phyloP scores from a whole-genome alignment of 1,284 basidiomycete species.

The Athelia psychrophila region DNA sequence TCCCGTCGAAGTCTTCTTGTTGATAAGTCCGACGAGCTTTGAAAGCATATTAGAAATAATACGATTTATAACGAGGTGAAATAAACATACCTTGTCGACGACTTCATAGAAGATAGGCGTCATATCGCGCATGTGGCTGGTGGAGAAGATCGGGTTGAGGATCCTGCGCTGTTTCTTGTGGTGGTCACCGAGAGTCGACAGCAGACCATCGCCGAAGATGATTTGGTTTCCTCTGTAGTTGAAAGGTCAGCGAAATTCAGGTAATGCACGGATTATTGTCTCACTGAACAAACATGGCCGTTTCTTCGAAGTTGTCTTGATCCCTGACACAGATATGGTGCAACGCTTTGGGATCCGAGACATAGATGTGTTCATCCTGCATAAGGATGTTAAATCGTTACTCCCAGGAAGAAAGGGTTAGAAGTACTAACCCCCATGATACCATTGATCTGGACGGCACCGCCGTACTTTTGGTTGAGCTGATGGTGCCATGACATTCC shows the following conservation, averaged over 20 bases:
- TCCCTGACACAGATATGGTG: constrained; percentile 39
- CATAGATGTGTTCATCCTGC: constrained; percentile 33
- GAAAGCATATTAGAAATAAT: constrained; percentile 1
- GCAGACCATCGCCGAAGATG: constrained; percentile 35
- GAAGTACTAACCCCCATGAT: too few species aligned
- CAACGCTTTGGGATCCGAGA: constrained; percentile 35
- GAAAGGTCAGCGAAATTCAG: constrained; percentile 9
- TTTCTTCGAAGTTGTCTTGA: constrained; percentile 29
- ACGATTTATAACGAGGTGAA: constrained; percentile 6
- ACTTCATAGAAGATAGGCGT: constrained; percentile 36
- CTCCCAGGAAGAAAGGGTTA: too few species aligned
- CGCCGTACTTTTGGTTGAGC: too few species aligned
- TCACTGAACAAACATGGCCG: constrained; percentile 31
- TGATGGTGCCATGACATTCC: too few species aligned
- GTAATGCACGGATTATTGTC: too few species aligned
- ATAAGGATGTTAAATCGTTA: too few species aligned
- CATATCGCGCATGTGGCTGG: constrained; percentile 40
- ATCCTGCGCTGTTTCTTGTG: constrained; percentile 44
- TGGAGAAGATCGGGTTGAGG: constrained; percentile 46
- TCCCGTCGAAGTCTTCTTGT: constrained; percentile 8
- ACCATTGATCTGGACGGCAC: too few species aligned
- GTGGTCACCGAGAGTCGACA: constrained; percentile 34
- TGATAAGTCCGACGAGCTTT: constrained; percentile 23
- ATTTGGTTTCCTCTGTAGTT: constrained; percentile 24
- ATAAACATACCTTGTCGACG: constrained; percentile 15